Evolutionary conservation across 306 rosid species (phyloP), one percentile per base, ranked within the genome.

Genomic region (Glycine tomentella): DNA sequence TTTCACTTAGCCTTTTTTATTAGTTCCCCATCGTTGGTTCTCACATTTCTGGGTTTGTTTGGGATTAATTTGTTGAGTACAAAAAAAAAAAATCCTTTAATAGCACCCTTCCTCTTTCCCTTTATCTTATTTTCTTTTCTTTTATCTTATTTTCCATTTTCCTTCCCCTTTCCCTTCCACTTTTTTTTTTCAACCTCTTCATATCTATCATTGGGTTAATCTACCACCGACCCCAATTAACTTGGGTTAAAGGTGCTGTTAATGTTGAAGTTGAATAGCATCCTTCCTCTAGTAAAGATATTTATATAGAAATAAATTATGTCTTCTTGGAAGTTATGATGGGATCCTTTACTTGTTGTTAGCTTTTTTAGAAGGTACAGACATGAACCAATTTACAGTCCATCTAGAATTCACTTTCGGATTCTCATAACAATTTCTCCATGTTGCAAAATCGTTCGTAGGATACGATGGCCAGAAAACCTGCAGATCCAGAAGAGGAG

Each of bases 401-500:
- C 20, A 36, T 50, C 20, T 75, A 68, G 56, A 68, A 62, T 34
- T 75, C 70, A 33, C 49, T 52, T 36, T 50, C 7, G 0, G 17
- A 25, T 33, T 75, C 81, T 71, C 42, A 17, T 65, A 51, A 50
- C 69, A 42, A 15, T 62, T 59, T 81, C 17, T 77, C 80, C 49
- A 36, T 75, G 77, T 71, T 78, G 62, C 57, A 53, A 63, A 58
- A 40, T 33, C 17, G 40, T 75, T 63, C 59, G 55, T 76, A 89
- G 92, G 92, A 89, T 86, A 82, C 87, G 3, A 86, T 89, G 92
- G 79, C 87, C 48, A 82, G 90, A 82, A 89, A 75, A 66, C 90
- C 92, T 48, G 92, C 87, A 48, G 92, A 89, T 86, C 92, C 92
- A 66, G 92, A 89, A 84, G 92, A 89, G 72, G 92, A 89, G 82